phyloP scores from a whole-genome alignment of 129 eudicot species.

The Chrysanthemum seticuspe region DNA sequence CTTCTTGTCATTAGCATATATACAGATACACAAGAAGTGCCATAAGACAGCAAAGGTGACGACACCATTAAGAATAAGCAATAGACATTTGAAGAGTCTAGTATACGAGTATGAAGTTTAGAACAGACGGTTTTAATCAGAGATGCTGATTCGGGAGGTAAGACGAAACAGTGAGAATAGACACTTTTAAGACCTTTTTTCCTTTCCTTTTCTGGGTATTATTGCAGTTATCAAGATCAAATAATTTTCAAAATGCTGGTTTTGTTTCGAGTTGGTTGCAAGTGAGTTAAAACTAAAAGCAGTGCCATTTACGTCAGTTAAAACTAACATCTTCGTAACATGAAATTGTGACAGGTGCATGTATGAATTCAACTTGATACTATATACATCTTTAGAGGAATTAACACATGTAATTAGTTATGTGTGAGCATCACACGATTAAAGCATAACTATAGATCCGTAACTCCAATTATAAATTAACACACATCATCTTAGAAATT shows the following conservation, averaged over 20 bases:
- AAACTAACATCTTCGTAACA: too few species aligned
- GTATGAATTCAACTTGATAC: too few species aligned
- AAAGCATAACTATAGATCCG: too few species aligned
- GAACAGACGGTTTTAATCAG: neutral
- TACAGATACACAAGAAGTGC: conserved; percentile 14
- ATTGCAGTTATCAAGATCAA: neutral
- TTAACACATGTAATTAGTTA: too few species aligned
- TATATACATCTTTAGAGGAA: too few species aligned
- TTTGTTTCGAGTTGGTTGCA: conserved; percentile 14
- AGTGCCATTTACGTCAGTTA: too few species aligned
- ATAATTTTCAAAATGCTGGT: neutral
- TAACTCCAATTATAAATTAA: too few species aligned
- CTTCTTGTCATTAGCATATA: conserved; percentile 25
- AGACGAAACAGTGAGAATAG: conserved; percentile 2
- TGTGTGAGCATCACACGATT: too few species aligned
- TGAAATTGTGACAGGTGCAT: too few species aligned
- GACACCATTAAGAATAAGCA: conserved; percentile 3
- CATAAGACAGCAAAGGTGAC: conserved; percentile 13
- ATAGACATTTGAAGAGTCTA: neutral
- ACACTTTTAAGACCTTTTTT: neutral
- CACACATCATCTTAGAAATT: too few species aligned
- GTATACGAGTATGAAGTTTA: neutral
- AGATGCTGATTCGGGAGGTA: conserved; percentile 10
- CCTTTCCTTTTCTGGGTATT: neutral
- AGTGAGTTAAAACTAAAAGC: conserved; percentile 12